These are phyloP conservation scores for Prillingera fragicola DNA, from an alignment of 1,284 basidiomycete species.

Conservation along the genomic window DNA sequence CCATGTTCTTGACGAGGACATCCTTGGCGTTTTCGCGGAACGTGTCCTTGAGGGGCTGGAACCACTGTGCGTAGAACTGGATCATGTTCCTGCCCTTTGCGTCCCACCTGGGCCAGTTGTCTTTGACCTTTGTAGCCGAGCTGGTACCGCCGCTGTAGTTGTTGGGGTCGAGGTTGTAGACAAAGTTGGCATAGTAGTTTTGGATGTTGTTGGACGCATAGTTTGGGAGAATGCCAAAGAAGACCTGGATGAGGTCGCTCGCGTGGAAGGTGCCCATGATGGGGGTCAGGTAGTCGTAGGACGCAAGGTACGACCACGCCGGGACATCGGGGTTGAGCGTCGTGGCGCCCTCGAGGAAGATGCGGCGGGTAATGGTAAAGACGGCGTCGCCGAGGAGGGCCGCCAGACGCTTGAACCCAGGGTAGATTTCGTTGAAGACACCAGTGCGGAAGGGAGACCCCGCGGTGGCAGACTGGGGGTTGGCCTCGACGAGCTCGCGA, in stretches of 20 bases:
- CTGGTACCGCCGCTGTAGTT: slow-evolving; percentile 9
- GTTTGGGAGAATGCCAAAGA: slow-evolving; percentile 16
- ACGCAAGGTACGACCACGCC: slow-evolving; percentile 18
- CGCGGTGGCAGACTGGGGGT: slow-evolving; percentile 18
- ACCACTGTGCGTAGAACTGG: slow-evolving; percentile 8
- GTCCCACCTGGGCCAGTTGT: slow-evolving; percentile 13
- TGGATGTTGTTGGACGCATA: slow-evolving; percentile 13
- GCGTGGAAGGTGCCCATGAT: slow-evolving; percentile 18
- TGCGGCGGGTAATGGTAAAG: slow-evolving; percentile 17
- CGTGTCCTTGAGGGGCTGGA: slow-evolving; percentile 5
- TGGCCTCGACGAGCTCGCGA: slow-evolving; percentile 23
- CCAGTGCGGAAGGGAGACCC: slow-evolving; percentile 22
- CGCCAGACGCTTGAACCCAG: slow-evolving; percentile 17
- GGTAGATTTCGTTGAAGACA: slow-evolving; percentile 16
- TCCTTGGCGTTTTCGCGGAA: slow-evolving; percentile 5
- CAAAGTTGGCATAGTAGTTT: slow-evolving; percentile 19
- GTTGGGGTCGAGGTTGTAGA: slow-evolving; percentile 22
- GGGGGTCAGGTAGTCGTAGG: slow-evolving; percentile 13
- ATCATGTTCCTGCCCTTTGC: slow-evolving; percentile 1
- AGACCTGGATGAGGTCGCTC: slow-evolving; percentile 15
- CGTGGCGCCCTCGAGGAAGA: slow-evolving; percentile 4
- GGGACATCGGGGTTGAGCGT: slow-evolving; percentile 9
- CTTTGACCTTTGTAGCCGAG: slow-evolving; percentile 2
- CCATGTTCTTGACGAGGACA: slow-evolving; percentile 1
- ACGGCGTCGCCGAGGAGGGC: slow-evolving; percentile 12